Conservation (phyloP, 306 rosid species). For the Mimosa bimucronata region DNA sequence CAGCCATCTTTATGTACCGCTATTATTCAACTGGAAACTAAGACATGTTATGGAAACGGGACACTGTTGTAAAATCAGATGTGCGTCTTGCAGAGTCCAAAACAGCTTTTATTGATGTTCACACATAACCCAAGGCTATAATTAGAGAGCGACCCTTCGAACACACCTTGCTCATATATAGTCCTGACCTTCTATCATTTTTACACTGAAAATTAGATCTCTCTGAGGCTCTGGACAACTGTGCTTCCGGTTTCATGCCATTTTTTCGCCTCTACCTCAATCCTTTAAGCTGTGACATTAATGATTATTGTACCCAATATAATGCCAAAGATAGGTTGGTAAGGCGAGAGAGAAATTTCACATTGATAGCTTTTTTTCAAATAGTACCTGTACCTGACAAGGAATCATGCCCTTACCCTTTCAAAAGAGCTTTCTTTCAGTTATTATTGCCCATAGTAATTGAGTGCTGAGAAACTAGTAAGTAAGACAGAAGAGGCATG, state of each 20-base stretch:
- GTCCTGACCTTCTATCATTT: conserved; percentile 45
- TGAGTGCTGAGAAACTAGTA: conserved; percentile 36
- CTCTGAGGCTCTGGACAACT: conserved; percentile 46
- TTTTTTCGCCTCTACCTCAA: conserved; percentile 37
- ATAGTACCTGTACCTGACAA: conserved; percentile 60
- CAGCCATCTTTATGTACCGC: conserved; percentile 14
- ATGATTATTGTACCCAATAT: conserved; percentile 46
- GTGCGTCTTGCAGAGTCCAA: conserved; percentile 24
- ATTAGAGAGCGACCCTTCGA: conserved; percentile 52
- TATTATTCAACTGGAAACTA: conserved; percentile 24
- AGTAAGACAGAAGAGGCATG: conserved; percentile 32
- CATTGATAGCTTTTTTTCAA: conserved; percentile 39
- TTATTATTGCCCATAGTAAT: conserved; percentile 37
- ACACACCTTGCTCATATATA: conserved; percentile 30
- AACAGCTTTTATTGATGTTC: conserved; percentile 33
- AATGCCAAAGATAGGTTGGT: conserved; percentile 38
- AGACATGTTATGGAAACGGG: background rate
- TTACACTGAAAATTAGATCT: conserved; percentile 63
- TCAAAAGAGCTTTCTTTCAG: conserved; percentile 36
- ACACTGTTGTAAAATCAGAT: conserved; percentile 32
- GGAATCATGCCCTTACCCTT: conserved; percentile 48
- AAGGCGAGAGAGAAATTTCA: conserved; percentile 44
- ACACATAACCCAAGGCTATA: conserved; percentile 52
- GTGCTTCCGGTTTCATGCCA: conserved; percentile 48
- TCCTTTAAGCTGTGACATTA: conserved; percentile 40